Evolutionary conservation across 441 rosid genomes (phyloP).

Genomic region (Sinapis alba): DNA sequence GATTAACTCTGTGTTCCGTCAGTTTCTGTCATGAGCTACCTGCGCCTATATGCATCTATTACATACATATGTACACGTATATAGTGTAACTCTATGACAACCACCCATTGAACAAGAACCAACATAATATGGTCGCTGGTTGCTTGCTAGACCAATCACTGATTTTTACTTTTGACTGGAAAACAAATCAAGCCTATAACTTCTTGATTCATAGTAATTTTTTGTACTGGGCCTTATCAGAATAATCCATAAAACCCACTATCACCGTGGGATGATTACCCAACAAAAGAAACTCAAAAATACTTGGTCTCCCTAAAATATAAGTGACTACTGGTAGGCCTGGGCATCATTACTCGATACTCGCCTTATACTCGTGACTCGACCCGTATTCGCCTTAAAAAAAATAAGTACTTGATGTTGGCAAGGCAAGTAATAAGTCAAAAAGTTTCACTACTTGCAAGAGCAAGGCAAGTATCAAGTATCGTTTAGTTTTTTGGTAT

Average conservation of each 20-base stretch:
- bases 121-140: not conserved
- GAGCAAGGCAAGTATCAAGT: too few species aligned
- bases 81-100: not conserved
- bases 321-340: too few species aligned
- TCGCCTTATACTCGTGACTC: too few species aligned
- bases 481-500: too few species aligned
- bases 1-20: slow-evolving; percentile 45
- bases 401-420: too few species aligned
- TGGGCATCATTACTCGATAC: too few species aligned
- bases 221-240: not conserved
- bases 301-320: too few species aligned
- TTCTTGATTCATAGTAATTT: not conserved
- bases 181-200: not conserved
- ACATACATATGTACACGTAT: not conserved
- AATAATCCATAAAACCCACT: not conserved
- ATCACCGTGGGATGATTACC: not conserved
- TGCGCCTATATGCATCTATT: not conserved
- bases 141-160: not conserved
- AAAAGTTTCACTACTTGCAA: too few species aligned
- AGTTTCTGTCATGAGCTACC: slow-evolving; percentile 51
- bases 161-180: not conserved
- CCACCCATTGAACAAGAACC: too few species aligned
- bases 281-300: not conserved
- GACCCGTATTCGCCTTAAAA: too few species aligned
- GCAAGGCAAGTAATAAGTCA: too few species aligned